phyloP scores from a whole-genome alignment of 352 stramenopile species.

The Plasmopara viticola region DNA sequence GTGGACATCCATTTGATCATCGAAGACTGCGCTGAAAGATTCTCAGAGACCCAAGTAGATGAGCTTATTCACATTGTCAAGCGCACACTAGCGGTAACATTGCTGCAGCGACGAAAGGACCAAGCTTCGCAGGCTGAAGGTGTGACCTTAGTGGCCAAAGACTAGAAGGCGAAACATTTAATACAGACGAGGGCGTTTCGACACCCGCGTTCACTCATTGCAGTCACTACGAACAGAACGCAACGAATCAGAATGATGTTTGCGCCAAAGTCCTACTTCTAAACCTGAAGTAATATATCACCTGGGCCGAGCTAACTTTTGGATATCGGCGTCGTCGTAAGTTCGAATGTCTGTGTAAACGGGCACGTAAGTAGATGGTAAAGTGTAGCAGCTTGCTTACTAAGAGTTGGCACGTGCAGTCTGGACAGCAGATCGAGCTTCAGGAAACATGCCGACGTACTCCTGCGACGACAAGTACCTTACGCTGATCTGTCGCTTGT shows the following conservation, averaged over 20 bases:
- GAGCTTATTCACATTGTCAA: conserved; percentile 65
- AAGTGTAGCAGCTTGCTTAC: conserved; percentile 22
- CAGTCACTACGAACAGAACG: conserved; percentile 28
- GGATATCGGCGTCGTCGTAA: conserved; percentile 3
- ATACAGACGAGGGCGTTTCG: conserved; percentile 4
- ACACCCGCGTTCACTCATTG: conserved; percentile 8
- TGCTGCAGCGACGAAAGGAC: conserved; percentile 28
- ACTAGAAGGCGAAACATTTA: conserved; percentile 24
- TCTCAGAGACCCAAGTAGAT: conserved; percentile 70
- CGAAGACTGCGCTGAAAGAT: conserved; percentile 75
- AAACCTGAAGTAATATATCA: conserved; percentile 14
- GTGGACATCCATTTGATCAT: conserved; percentile 82
- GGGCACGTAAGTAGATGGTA: conserved; percentile 19
- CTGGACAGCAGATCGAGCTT: conserved; percentile 66
- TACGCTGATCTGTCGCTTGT: conserved; percentile 86
- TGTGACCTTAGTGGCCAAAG: conserved; percentile 9
- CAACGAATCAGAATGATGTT: conserved; percentile 23
- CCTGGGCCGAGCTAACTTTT: conserved; percentile 7
- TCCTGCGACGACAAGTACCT: conserved; percentile 80
- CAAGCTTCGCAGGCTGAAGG: conserved; percentile 20
- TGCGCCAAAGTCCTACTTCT: conserved; percentile 6
- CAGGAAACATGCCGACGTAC: conserved; percentile 86
- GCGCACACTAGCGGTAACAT: conserved; percentile 42
- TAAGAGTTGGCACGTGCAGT: conserved; percentile 32
- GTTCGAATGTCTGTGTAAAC: not conserved